Base-by-base conservation (phyloP, 2,329 filamentous ascomycete genomes). In the Sordariomycetes sp. region DNA sequence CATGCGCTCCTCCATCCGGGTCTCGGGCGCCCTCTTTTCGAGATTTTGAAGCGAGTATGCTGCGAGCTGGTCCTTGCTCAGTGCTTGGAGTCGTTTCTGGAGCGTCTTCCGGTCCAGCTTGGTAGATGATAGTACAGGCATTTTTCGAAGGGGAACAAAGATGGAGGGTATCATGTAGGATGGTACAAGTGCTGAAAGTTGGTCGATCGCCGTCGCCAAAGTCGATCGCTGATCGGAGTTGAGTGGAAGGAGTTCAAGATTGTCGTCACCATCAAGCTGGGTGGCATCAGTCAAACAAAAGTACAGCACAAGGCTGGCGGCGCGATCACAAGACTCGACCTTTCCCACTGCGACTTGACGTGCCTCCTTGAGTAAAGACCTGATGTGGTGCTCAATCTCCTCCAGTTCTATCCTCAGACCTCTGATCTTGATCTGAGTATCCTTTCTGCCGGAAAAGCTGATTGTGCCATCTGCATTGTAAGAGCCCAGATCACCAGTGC, bases 391-490 rank as follows among this genome's bases (percentile, higher is more conserved):
- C 35, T 51, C 46, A 4, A 50, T 38, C 8, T 52, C 48, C 12
- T 42, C 43, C 2, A 68, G 52, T 48, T 68, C 75, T 36, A 71
- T 31, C 8, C 44, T 42, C 24, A 63, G 72, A 18, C 75, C 75
- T 21, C 61, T 57, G 12, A 75, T 51, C 47, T 76, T 76, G 19
- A 75, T 59, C 46, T 52, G 49, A 6, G 33, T 37, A 42, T 75
- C 70, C 41, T 66, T 68, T 23, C 71, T 57, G 32, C 45, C 48
- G 8, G 47, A 23, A 31, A 47, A 53, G 44, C 34, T 28, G 42
- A 61, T 11, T 37, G 46, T 32, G 39, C 51, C 39, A 47, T 51
- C 34, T 26, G 47, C 36, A 24, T 58, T 48, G 43, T 48, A 43
- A 37, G 45, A 32, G 27, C 50, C 46, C 33, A 53, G 30, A 31